Evolutionary conservation across 208 protist species (phyloP), one percentile per base, ranked within the genome.

Genomic region (Phytomonas sp.): DNA sequence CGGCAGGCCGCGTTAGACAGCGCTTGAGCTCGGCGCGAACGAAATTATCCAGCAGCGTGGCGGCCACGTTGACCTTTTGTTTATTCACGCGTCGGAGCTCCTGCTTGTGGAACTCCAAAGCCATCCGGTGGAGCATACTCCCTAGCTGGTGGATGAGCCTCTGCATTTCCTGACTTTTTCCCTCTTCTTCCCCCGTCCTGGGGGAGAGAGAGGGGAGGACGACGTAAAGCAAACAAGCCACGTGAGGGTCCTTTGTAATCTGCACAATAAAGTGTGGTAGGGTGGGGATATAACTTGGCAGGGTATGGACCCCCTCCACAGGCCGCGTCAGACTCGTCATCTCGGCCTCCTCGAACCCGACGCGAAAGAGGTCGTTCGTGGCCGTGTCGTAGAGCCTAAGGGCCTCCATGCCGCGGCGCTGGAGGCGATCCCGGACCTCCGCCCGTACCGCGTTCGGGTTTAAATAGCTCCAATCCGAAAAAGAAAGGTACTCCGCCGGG

Each of bases 11-110:
- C 34, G 4, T 34, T 0, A 83, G 70, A 45, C 84, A 65, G 6
- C 37, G 66, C 64, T 45, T 69, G 74, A 74, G 78, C 66, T 88
- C 73, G 49, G 49, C 14, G 29, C 75, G 40, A 23, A 92, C 81
- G 69, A 92, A 92, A 49, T 59, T 69, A 63, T 95, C 90, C 26
- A 95, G 77, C 36, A 92, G 74, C 36, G 86, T 67, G 4, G 87
- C 87, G 6, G 87, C 86, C 19, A 95, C 86, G 37, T 83, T 79
- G 36, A 90, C 84, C 77, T 93, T 93, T 65, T 95, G 90, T 23
- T 70, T 78, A 61, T 92, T 88, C n/a, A 93, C 76, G 14, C 87
- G 80, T 29, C 90, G 78, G 16, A 92, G 52, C 0, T 52, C 63
- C 64, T 92, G 79, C 66, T 88, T 81, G 76, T 89, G 78, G 66